Conservation (phyloP, 1,284 basidiomycete species). For the Coniophora puteana region DNA sequence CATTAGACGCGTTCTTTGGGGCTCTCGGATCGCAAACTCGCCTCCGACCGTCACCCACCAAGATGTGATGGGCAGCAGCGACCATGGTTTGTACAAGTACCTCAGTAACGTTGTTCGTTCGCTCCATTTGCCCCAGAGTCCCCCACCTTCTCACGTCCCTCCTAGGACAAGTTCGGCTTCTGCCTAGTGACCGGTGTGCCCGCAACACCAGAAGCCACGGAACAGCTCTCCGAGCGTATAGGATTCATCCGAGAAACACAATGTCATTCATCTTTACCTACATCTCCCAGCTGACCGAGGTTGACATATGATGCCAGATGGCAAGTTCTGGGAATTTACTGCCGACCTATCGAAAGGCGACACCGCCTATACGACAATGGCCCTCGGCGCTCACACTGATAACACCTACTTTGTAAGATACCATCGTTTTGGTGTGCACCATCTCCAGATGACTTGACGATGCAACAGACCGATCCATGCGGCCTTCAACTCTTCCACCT, state of each 20-base stretch:
- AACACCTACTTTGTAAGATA: slow-evolving; percentile 86
- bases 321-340: slow-evolving; percentile 97
- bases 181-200: slow-evolving; percentile 86
- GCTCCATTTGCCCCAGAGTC: neutral
- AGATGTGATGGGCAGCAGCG: slow-evolving; percentile 68
- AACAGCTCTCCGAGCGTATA: slow-evolving; percentile 74
- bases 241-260: slow-evolving; percentile 93
- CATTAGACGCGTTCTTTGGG: slow-evolving; percentile 77
- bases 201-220: slow-evolving; percentile 79
- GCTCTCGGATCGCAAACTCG: slow-evolving; percentile 67
- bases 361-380: slow-evolving; percentile 86
- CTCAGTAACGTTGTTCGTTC: slow-evolving; percentile 73
- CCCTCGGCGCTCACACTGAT: slow-evolving; percentile 91
- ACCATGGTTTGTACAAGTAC: slow-evolving; percentile 77
- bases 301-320: slow-evolving; percentile 47
- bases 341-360: slow-evolving; percentile 90
- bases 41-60: slow-evolving; percentile 78
- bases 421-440: slow-evolving; percentile 1
- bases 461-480: slow-evolving; percentile 84
- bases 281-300: slow-evolving; percentile 4
- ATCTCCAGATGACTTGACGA: slow-evolving; percentile 10
- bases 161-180: slow-evolving; percentile 83
- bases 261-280: slow-evolving; percentile 43
- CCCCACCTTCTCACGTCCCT: slow-evolving; percentile 8
- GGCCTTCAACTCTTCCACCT: slow-evolving; percentile 96